A percentile compares a stretch with the other conserved stretches of the same genome.
These are phyloP conservation scores for Erythrobasidium yunnanense DNA, from an alignment of 768 basidiomycete genomes.

Conservation along the genomic window DNA sequence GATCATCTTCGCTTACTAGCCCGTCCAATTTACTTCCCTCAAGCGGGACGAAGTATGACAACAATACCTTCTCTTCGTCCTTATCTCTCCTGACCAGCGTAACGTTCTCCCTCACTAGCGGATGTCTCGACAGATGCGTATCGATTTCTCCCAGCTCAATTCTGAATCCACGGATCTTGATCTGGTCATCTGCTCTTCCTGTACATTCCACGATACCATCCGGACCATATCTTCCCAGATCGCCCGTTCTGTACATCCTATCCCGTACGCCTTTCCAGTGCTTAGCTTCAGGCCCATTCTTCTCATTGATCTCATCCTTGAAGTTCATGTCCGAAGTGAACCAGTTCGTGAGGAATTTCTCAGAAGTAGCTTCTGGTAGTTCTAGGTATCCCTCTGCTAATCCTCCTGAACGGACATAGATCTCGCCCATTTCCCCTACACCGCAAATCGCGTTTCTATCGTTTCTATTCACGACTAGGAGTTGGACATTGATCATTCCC, in stretches of 20 bases:
- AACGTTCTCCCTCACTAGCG: constrained; percentile 90
- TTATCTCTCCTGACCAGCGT: constrained; percentile 93
- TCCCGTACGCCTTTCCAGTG: constrained; percentile 94
- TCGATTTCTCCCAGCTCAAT: constrained; percentile 98
- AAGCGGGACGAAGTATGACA: constrained; percentile 91
- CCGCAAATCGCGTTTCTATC: constrained; percentile 78
- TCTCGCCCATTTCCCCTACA: constrained; percentile 93
- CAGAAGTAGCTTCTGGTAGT: constrained; percentile 56
- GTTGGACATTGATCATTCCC: constrained; percentile 96
- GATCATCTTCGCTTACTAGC: constrained; percentile 47
- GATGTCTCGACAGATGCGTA: constrained; percentile 84
- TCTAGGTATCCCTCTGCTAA: constrained; percentile 91
- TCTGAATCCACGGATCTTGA: constrained; percentile 97
- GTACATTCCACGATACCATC: constrained; percentile 91
- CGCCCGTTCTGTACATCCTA: constrained; percentile 94
- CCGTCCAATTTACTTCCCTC: constrained; percentile 57
- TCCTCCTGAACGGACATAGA: constrained; percentile 92
- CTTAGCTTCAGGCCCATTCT: constrained; percentile 57
- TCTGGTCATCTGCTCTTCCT: constrained; percentile 93
- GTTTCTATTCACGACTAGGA: constrained; percentile 83
- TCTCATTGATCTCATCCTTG: constrained; percentile 59
- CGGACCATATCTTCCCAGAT: constrained; percentile 85
- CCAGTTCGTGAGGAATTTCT: constrained; percentile 95
- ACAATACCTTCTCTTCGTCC: constrained; percentile 96
- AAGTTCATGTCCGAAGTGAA: constrained; percentile 53